These are phyloP conservation scores for Paecilomyces niveus DNA, from an alignment of 2,329 filamentous ascomycete species.

Conservation along the genomic window DNA sequence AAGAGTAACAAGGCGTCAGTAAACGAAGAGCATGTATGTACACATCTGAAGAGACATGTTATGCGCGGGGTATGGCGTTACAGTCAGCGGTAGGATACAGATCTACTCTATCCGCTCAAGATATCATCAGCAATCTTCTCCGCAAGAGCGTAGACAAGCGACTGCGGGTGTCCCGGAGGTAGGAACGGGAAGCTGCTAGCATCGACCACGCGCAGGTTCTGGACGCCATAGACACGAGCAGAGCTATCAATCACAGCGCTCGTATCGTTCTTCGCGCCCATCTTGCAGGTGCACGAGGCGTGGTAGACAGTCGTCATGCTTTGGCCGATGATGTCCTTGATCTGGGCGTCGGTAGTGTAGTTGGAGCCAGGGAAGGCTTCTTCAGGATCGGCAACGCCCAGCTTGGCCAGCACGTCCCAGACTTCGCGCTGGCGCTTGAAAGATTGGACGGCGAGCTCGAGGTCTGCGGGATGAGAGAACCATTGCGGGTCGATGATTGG, in stretches of 20 bases:
- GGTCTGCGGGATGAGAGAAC: slow-evolving; percentile 37
- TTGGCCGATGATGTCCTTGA: slow-evolving; percentile 28
- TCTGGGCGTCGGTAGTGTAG: slow-evolving; percentile 36
- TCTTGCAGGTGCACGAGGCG: slow-evolving; percentile 28
- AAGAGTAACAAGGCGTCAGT: no score
- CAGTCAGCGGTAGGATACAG: no score
- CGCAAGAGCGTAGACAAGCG: slow-evolving; percentile 30
- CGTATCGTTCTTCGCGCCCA: slow-evolving; percentile 23
- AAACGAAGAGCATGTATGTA: no score
- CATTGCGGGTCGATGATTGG: slow-evolving; percentile 44
- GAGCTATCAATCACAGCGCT: slow-evolving; percentile 27
- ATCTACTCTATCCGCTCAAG: neutral
- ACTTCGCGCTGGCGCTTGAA: slow-evolving; percentile 38
- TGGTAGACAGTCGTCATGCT: slow-evolving; percentile 29
- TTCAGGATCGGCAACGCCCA: slow-evolving; percentile 22
- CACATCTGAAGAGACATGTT: no score
- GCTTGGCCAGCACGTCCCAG: slow-evolving; percentile 21
- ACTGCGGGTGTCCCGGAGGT: slow-evolving; percentile 36
- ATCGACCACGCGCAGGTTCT: slow-evolving; percentile 27
- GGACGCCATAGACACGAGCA: slow-evolving; percentile 21
- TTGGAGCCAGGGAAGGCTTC: slow-evolving; percentile 34
- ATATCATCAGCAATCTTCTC: slow-evolving; percentile 33
- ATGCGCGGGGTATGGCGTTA: no score
- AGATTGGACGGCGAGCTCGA: slow-evolving; percentile 37
- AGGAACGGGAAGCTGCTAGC: slow-evolving; percentile 25